Evolutionary conservation across 352 stramenopile species (phyloP), one percentile per base, ranked within the genome.

Genomic region (Phytopythium aichiense): DNA sequence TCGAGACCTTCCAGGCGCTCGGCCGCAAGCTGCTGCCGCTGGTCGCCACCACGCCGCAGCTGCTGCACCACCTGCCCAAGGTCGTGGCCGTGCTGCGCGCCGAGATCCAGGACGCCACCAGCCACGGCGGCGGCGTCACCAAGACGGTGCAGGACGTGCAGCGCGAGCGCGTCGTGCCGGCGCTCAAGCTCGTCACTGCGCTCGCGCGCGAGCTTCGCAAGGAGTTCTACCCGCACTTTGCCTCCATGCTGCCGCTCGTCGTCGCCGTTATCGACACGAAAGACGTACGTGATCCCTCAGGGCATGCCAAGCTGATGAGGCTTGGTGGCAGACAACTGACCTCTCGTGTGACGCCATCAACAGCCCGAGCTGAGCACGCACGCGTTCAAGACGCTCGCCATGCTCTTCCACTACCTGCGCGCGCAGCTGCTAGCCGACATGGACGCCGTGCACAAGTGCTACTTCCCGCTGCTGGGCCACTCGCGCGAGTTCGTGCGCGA

Each of bases 371-470:
- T 95, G 25, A 97, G 87, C 48, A 94, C 88, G 7, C 82, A 94
- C 55, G 88, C 96, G 60, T 97, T 97, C 68, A 94, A 96, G 72
- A 95, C 90, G 45, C 75, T 97, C 20, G 87, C 88, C 30, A 92
- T 95, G 79, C 75, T 96, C 33, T 97, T 97, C 65, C 93, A 76
- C 61, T 88, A 92, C 72, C 67, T 97, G 52, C 79, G 87, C 48
- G 71, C 84, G 50, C 82, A 95, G 52, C 72, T 97, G 35, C 69
- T 95, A 9, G 79, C 88, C 45, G 84, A 97, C 62, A 96, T 97
- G 83, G 84, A 92, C 28, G 78, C 86, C n/a, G 79, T 97, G 28
- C 88, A 95, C 74, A 84, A 92, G 60, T 96, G 81, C 71, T 97
- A 96, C 73, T 95, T 95, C 70, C 80, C 87, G 30, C 64, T 97